phyloP scores from a whole-genome alignment of 805 yeast genomes.

The Saccharomycopsis selenospora region DNA sequence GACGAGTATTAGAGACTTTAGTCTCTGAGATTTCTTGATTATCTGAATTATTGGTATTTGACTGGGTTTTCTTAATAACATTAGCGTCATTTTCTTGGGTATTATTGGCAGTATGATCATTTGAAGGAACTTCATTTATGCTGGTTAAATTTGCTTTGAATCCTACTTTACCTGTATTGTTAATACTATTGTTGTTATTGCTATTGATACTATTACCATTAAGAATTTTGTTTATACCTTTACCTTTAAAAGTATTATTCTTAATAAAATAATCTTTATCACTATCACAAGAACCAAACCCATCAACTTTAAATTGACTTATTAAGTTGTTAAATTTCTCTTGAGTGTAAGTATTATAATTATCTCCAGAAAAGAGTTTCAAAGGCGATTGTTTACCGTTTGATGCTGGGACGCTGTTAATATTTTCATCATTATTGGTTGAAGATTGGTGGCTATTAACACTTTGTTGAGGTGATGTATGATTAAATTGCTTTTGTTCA shows the following conservation, averaged over 20 bases:
- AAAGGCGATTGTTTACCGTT: conserved; percentile 20
- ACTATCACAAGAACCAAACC: not conserved
- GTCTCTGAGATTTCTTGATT: not conserved
- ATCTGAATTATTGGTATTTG: not conserved
- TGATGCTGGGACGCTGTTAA: not conserved
- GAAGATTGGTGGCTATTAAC: conserved; percentile 1
- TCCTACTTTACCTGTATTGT: not conserved
- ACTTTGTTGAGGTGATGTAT: conserved; percentile 9
- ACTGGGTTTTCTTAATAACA: not conserved
- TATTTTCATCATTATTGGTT: not conserved
- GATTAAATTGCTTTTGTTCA: not conserved
- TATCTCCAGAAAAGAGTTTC: conserved; percentile 17
- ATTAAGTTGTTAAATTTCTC: conserved; percentile 18
- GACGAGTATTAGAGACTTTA: conserved; percentile 2
- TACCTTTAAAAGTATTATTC: not conserved
- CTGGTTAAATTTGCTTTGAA: not conserved
- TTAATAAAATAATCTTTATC: not conserved
- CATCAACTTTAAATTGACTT: conserved; percentile 2
- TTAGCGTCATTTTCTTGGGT: not conserved
- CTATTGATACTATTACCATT: not conserved
- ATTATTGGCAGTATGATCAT: not conserved
- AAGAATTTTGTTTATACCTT: not conserved
- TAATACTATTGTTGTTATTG: not conserved
- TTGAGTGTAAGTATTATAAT: conserved; percentile 20
- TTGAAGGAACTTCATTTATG: conserved; percentile 1